A percentile compares a stretch with the other conserved stretches of the same genome.
These are phyloP conservation scores for Xylariaceae sp. DNA, from an alignment of 2,329 filamentous ascomycete genomes.

Conservation along the genomic window DNA sequence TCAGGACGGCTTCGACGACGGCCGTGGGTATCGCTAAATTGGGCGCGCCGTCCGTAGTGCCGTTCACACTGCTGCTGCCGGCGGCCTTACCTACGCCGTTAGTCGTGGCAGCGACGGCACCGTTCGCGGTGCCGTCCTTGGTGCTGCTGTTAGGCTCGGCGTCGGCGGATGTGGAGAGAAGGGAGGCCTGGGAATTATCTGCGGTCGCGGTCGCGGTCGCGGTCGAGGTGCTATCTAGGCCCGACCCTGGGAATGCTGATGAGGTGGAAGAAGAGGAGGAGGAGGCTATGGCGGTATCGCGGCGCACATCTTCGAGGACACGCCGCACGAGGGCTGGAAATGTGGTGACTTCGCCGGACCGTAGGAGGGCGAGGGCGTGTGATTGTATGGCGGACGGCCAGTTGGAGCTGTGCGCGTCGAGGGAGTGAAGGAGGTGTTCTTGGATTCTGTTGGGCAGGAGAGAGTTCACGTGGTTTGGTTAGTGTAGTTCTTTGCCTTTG, in stretches of 20 bases:
- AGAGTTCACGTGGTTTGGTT: slow-evolving; percentile 3
- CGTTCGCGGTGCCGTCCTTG: slow-evolving; percentile 12
- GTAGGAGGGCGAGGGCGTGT: slow-evolving; percentile 56
- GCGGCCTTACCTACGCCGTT: slow-evolving; percentile 15
- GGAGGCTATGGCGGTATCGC: slow-evolving; percentile 39
- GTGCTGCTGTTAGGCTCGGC: slow-evolving; percentile 17
- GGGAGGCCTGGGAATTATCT: slow-evolving; percentile 7
- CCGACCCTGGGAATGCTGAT: background rate
- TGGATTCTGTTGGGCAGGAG: slow-evolving; percentile 46
- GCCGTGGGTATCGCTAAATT: slow-evolving; percentile 52
- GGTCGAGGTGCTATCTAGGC: slow-evolving; percentile 18
- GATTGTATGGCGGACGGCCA: slow-evolving; percentile 57
- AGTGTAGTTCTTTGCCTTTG: background rate
- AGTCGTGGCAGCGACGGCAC: slow-evolving; percentile 6
- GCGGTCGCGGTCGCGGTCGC: slow-evolving; percentile 17
- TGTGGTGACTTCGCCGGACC: slow-evolving; percentile 52
- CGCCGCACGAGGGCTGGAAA: slow-evolving; percentile 57
- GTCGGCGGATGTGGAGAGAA: slow-evolving; percentile 1
- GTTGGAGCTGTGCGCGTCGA: slow-evolving; percentile 54
- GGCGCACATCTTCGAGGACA: slow-evolving; percentile 57
- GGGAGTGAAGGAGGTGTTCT: slow-evolving; percentile 56
- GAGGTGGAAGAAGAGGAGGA: slow-evolving; percentile 6
- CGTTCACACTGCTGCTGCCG: slow-evolving; percentile 26
- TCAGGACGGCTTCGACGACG: slow-evolving; percentile 59
- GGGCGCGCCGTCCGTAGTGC: slow-evolving; percentile 24